phyloP scores from a whole-genome alignment of 2,329 filamentous ascomycete genomes.

The Xylariaceae sp. region DNA sequence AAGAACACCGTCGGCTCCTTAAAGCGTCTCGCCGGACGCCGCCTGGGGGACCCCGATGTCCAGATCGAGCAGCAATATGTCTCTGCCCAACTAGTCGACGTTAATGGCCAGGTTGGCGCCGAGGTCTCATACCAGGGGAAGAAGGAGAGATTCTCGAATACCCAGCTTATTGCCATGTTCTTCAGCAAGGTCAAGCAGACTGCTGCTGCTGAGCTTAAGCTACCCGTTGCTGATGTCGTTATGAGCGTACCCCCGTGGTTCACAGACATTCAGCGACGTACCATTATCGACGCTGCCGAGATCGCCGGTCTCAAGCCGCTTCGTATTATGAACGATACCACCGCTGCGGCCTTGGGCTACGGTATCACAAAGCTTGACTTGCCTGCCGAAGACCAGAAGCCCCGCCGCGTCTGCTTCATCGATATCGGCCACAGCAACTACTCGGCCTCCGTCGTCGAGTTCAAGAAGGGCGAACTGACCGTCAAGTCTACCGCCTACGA shows the following conservation, averaged over 20 bases:
- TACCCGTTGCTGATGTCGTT: conserved; percentile 91
- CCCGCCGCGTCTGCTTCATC: conserved; percentile 86
- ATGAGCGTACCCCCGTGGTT: conserved; percentile 97
- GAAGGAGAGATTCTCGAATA: conserved; percentile 94
- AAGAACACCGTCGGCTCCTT: conserved; percentile 97
- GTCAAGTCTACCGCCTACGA: conserved; percentile 94
- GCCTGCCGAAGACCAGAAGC: conserved; percentile 83
- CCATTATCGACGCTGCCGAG: conserved; percentile 88
- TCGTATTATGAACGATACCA: conserved; percentile 96
- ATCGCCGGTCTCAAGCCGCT: conserved; percentile 93
- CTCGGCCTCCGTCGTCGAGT: conserved; percentile 92
- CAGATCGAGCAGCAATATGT: conserved; percentile 91
- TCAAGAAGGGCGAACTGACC: conserved; percentile 93
- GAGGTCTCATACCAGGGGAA: conserved; percentile 93
- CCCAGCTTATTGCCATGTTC: conserved; percentile 94
- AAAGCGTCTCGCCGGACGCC: conserved; percentile 90
- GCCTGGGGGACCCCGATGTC: conserved; percentile 88
- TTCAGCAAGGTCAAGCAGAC: conserved; percentile 93
- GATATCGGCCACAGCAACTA: conserved; percentile 98
- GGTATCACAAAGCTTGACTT: conserved; percentile 98
- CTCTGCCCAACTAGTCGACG: conserved; percentile 83
- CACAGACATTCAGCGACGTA: conserved; percentile 90
- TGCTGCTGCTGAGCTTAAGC: conserved; percentile 83
- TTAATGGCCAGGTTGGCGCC: conserved; percentile 92
- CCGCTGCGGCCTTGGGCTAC: conserved; percentile 92